Evolutionary conservation across 306 rosid genomes (phyloP).

Genomic region (Acmispon strigosus): DNA sequence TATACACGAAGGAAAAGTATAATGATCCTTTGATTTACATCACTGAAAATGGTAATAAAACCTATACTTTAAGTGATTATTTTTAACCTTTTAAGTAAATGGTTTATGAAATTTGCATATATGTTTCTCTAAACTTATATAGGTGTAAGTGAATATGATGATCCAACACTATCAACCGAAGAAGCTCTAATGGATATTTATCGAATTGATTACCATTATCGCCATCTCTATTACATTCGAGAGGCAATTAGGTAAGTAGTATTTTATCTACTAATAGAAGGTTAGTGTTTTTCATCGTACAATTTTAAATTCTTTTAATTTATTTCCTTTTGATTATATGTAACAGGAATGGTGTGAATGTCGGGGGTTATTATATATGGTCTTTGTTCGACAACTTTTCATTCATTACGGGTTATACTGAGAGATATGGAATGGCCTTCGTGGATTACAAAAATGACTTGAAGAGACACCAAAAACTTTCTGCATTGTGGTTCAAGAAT

Average conservation of each 20-base stretch:
- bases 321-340: not conserved
- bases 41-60: slow-evolving; percentile 48
- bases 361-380: slow-evolving; percentile 64
- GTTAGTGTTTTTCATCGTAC: too few relatives aligned
- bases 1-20: slow-evolving; percentile 38
- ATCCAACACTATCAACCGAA: slow-evolving; percentile 28
- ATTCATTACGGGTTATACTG: slow-evolving; percentile 35
- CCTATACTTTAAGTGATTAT: too few relatives aligned
- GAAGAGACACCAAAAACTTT: slow-evolving; percentile 37
- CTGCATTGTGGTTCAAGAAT: slow-evolving; percentile 45
- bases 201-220: slow-evolving; percentile 38
- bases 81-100: too few relatives aligned
- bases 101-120: too few relatives aligned
- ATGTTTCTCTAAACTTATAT: not conserved
- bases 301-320: not conserved
- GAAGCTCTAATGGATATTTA: slow-evolving; percentile 38
- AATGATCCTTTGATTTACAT: slow-evolving; percentile 50
- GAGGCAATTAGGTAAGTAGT: slow-evolving; percentile 41
- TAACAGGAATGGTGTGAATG: slow-evolving; percentile 32
- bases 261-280: too few relatives aligned
- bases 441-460: slow-evolving; percentile 37
- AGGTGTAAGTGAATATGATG: slow-evolving; percentile 48
- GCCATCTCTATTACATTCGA: slow-evolving; percentile 41
- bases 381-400: slow-evolving; percentile 52
- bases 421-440: slow-evolving; percentile 43